Conservation (phyloP, 495 filamentous ascomycete genomes). For the Penicillium bovifimosum region DNA sequence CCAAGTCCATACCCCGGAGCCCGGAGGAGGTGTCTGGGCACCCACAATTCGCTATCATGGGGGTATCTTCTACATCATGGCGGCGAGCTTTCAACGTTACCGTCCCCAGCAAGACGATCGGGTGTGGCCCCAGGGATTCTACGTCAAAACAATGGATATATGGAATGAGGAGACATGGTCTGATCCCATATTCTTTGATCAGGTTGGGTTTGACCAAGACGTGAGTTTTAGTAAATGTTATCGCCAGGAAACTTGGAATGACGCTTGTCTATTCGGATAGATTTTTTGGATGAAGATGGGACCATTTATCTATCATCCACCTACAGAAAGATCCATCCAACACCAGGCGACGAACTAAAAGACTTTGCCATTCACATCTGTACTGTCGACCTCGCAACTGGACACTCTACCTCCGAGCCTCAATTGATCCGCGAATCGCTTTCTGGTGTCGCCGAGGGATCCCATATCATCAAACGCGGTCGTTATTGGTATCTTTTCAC, state of each 20-base stretch:
- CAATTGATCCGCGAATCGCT: constrained; percentile 51
- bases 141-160: constrained; percentile 42
- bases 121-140: constrained; percentile 44
- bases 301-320: constrained; percentile 37
- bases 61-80: constrained; percentile 37
- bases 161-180: constrained; percentile 44
- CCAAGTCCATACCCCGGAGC: constrained; percentile 54
- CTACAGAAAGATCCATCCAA: constrained; percentile 29
- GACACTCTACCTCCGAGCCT: constrained; percentile 30
- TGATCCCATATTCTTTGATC: constrained; percentile 46
- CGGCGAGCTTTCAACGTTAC: constrained; percentile 38
- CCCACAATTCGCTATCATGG: constrained; percentile 38
- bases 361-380: constrained; percentile 40
- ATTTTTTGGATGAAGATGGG: constrained; percentile 39
- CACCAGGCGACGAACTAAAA: constrained; percentile 21
- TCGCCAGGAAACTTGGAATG: background rate
- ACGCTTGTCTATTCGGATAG: constrained; percentile 8
- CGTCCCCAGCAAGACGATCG: constrained; percentile 39
- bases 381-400: constrained; percentile 34
- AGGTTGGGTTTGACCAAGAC: constrained; percentile 44
- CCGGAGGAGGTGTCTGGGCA: constrained; percentile 44
- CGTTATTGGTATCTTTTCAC: constrained; percentile 64
- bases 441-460: constrained; percentile 54
- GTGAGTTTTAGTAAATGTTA: constrained; percentile 18
- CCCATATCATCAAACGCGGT: constrained; percentile 60